These are phyloP conservation scores for Globisporangium parvum DNA, from an alignment of 352 stramenopile species.

Conservation along the genomic window DNA sequence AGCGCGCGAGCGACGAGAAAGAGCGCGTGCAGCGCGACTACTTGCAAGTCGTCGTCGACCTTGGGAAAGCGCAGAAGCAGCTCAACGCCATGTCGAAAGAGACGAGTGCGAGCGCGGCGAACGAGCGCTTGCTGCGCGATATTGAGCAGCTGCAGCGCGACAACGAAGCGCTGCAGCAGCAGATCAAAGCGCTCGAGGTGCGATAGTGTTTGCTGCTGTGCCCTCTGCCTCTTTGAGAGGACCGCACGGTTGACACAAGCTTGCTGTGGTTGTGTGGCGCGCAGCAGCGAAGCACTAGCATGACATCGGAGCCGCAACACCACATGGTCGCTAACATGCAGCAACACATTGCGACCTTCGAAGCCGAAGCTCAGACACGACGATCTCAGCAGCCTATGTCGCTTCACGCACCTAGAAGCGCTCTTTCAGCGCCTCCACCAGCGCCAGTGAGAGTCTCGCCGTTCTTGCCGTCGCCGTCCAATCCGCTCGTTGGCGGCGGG, in stretches of 20 bases:
- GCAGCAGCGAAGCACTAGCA: background rate
- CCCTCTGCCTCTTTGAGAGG: background rate
- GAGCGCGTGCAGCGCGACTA: slow-evolving; percentile 47
- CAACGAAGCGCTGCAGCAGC: slow-evolving; percentile 23
- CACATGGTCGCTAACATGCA: slow-evolving; percentile 13
- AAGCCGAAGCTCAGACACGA: slow-evolving; percentile 16
- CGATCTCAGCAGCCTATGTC: background rate
- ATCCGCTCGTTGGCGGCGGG: background rate
- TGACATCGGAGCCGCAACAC: slow-evolving; percentile 5
- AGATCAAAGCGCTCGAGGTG: slow-evolving; percentile 26
- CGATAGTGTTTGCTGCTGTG: background rate
- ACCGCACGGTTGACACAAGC: too few relatives aligned
- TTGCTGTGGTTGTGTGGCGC: background rate
- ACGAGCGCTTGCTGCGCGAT: slow-evolving; percentile 28
- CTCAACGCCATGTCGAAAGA: slow-evolving; percentile 33
- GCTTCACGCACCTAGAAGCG: background rate
- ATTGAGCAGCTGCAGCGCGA: slow-evolving; percentile 25
- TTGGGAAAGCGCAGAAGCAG: slow-evolving; percentile 39
- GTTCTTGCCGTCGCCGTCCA: background rate
- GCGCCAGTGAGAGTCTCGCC: slow-evolving; percentile 2
- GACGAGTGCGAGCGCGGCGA: slow-evolving; percentile 19
- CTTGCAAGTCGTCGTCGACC: slow-evolving; percentile 38
- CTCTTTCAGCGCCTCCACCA: slow-evolving; percentile 3
- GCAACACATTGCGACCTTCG: slow-evolving; percentile 21
- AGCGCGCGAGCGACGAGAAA: slow-evolving; percentile 26